Conservation (phyloP, 2,329 filamentous ascomycete genomes). For the Verticillium alfalfae region DNA sequence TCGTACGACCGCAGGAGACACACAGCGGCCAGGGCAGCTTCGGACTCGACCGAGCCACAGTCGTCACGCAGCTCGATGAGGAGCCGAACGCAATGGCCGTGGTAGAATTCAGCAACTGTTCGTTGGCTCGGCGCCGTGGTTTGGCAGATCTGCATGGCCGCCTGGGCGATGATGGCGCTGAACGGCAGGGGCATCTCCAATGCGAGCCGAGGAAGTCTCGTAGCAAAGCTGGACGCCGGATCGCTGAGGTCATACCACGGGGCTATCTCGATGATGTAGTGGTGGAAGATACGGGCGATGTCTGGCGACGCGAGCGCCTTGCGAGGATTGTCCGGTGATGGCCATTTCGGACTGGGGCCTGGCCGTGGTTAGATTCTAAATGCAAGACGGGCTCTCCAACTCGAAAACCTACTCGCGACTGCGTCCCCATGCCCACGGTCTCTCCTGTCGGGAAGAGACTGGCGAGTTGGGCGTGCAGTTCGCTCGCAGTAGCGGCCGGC, state of each 20-base stretch:
- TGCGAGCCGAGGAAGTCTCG: conserved; percentile 26
- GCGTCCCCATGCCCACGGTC: background rate
- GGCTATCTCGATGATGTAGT: conserved; percentile 31
- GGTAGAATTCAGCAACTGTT: conserved; percentile 29
- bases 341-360: background rate
- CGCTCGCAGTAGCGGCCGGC: conserved; percentile 27
- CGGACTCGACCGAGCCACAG: conserved; percentile 22
- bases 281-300: conserved; percentile 28
- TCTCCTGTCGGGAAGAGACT: background rate
- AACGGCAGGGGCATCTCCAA: conserved; percentile 34
- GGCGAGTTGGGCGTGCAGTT: conserved; percentile 12
- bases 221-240: conserved; percentile 23
- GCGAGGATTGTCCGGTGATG: conserved; percentile 15
- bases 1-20: conserved; percentile 44
- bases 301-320: conserved; percentile 21
- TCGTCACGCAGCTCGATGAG: conserved; percentile 28
- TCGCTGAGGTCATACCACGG: conserved; percentile 44
- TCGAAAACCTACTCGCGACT: background rate
- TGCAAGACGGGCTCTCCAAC: too few species aligned
- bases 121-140: conserved; percentile 19
- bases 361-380: background rate
- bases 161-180: conserved; percentile 36
- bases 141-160: conserved; percentile 32
- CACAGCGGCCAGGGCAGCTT: conserved; percentile 36
- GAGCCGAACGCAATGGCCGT: conserved; percentile 29